Conservation (phyloP, 139 green algal genomes). For the Nannochloris sp. region DNA sequence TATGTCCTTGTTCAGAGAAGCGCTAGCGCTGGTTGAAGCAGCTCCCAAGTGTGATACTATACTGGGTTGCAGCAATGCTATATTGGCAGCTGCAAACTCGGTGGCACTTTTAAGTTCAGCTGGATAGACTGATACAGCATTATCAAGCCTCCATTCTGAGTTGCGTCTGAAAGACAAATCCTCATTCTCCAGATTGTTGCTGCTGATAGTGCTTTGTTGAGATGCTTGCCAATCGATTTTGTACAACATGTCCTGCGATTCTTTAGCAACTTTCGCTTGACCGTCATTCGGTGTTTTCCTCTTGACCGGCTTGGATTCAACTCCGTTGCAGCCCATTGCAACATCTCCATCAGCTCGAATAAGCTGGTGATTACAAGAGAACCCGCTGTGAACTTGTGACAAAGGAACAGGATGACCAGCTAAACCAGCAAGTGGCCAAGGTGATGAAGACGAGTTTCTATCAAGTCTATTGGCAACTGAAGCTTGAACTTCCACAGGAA, state of each 20-base stretch:
- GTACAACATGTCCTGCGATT: not conserved
- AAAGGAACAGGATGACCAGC: no score
- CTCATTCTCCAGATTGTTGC: not conserved
- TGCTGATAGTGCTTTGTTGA: no score
- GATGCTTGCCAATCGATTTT: not conserved
- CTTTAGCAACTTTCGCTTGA: not conserved
- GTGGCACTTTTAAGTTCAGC: not conserved
- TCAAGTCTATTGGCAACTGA: no score
- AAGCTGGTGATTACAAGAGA: not conserved
- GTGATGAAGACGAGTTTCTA: no score
- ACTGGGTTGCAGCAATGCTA: not conserved
- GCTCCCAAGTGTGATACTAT: not conserved
- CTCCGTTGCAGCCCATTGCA: no score
- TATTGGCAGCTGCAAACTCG: not conserved
- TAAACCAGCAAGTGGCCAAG: not conserved
- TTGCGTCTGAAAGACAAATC: no score
- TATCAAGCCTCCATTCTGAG: no score
- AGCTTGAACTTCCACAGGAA: not conserved
- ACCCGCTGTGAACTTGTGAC: no score
- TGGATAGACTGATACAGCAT: not conserved
- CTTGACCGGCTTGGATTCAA: no score
- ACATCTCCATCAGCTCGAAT: not conserved
- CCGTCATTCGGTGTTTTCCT: not conserved
- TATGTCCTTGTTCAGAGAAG: no score
- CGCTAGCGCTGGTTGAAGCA: not conserved